Evolutionary conservation across 768 basidiomycete genomes (phyloP), one percentile per base, ranked within the genome.

Genomic region (Peribolospora kevripleyi): DNA sequence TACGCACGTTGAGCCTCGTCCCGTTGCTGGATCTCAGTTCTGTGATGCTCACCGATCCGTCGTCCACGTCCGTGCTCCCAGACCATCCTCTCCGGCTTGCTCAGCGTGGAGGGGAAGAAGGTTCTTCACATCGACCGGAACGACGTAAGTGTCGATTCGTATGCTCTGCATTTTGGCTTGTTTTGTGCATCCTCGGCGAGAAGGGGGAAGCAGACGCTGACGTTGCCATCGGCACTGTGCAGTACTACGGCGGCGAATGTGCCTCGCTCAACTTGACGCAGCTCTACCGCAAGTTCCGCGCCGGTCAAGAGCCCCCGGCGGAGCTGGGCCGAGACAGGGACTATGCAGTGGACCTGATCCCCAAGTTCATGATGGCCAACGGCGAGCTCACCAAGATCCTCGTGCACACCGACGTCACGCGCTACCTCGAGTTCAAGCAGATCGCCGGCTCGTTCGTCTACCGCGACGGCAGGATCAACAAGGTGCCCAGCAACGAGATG

Each of bases 51-150:
- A n/a, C 8, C 8, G n/a, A 46, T 8, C 9, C 9, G 45, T 8
- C 45, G 45, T 8, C n/a, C 45, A 8, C 45, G 2, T 8, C 11
- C 46, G 9, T 39, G 14, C 38, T 41, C 53, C 39, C 93, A 98
- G 69, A 97, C 93, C 71, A 90, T 97, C 68, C 78, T 98, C 58
- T 97, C 93, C 11, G 93, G 93, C 43, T 71, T 98, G 63, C 75
- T 98, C 63, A 97, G 91, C n/a, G 91, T 95, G 48, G 93, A 95
- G 68, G 91, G 93, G 60, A 95, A 97, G 77, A 98, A 97, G 72
- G 93, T 98, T 64, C 79, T 98, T 52, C 93, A 98, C 70, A 95
- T 93, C 76, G 88, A 91, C 70, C 75, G 86, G 64, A 61, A 45
- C 51, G 61, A 7, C 48, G 6, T 13, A 4, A 36, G 13, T 47